These are phyloP conservation scores for Suillus tomentosus DNA, from an alignment of 768 basidiomycete species.

Conservation along the genomic window DNA sequence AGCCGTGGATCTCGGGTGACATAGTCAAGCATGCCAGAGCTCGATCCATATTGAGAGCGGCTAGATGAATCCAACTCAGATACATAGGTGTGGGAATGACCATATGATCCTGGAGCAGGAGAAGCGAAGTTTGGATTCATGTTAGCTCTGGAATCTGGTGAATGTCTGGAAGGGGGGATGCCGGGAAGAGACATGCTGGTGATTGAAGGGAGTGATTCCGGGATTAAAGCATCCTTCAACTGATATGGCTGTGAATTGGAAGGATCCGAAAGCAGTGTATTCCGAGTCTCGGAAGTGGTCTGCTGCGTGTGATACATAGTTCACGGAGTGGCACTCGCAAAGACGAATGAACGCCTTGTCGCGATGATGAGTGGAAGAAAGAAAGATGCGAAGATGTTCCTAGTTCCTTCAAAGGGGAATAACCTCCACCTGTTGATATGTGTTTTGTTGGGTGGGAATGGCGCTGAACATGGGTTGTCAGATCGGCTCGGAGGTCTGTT, in stretches of 20 bases:
- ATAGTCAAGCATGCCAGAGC: constrained; percentile 3
- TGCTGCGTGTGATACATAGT: constrained; percentile 20
- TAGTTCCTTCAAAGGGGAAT: constrained; percentile 11
- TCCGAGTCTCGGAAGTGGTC: constrained; percentile 14
- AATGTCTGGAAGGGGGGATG: constrained; percentile 9
- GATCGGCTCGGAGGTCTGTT: constrained; percentile 14
- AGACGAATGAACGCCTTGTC: not conserved
- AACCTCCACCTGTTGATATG: constrained; percentile 16
- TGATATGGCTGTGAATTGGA: constrained; percentile 10
- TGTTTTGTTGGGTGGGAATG: constrained; percentile 26
- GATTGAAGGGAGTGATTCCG: constrained; percentile 17
- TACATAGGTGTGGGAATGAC: constrained; percentile 12
- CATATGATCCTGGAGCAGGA: constrained; percentile 10
- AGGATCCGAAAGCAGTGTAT: constrained; percentile 7
- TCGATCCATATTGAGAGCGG: constrained; percentile 13
- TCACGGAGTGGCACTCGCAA: constrained; percentile 1
- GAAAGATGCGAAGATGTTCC: constrained; percentile 7
- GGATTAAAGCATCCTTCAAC: not conserved
- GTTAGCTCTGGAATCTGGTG: constrained; percentile 11
- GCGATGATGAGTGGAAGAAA: constrained; percentile 3
- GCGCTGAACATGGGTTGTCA: constrained; percentile 13
- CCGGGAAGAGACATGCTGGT: constrained; percentile 25
- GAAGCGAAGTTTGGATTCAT: constrained; percentile 10
- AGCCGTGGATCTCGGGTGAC: constrained; percentile 13
- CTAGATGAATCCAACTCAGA: constrained; percentile 10